Evolutionary conservation across 129 eudicot species (phyloP), one percentile per base, ranked within the genome.

Genomic region (Arctium lappa): DNA sequence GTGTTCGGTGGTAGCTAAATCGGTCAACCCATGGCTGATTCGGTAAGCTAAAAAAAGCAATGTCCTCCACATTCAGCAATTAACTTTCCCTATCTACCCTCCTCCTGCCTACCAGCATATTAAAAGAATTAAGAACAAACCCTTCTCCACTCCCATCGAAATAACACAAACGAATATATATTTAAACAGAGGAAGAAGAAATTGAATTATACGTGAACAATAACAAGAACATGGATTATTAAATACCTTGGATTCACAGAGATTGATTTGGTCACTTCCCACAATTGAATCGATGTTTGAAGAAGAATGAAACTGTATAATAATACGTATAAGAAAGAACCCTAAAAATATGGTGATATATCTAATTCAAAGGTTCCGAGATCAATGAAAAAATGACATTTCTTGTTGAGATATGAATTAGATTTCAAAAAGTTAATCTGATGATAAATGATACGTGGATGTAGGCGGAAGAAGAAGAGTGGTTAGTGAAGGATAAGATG

Each of bases 171-270:
- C 42, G 31, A 22, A 22, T 22, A 22, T 22, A 22, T 6, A 66
- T 42, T 5, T 77, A 40, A 71, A 80, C 37, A 72, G 31, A 13
- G 6, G 22, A 7, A 69, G 11, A 15, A 13, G 2, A 22, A 22
- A 22, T 22, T 22, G 27, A 22, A 22, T 22, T 22, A 22, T 22
- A 22, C 27, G 27, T 22, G 22, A 29, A 10, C n/a, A 70, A 7
- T 0, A 11, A 40, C 18, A 78, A 4, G 12, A 22, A 18, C 9
- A 27, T 13, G 65, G 27, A 22, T 22, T 22, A 22, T 22, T 22
- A 22, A 2, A 48, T 86, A 90, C 94, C 94, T 88, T 86, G 40
- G 91, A 88, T 60, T 90, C 94, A 65, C 73, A 88, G 75, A 82
- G 78, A 31, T 81, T 90, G 66, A 90, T 79, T 79, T 81, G 88